Evolutionary conservation across 202 grass and related monocot genomes (phyloP).

Genomic region (Zizania palustris): DNA sequence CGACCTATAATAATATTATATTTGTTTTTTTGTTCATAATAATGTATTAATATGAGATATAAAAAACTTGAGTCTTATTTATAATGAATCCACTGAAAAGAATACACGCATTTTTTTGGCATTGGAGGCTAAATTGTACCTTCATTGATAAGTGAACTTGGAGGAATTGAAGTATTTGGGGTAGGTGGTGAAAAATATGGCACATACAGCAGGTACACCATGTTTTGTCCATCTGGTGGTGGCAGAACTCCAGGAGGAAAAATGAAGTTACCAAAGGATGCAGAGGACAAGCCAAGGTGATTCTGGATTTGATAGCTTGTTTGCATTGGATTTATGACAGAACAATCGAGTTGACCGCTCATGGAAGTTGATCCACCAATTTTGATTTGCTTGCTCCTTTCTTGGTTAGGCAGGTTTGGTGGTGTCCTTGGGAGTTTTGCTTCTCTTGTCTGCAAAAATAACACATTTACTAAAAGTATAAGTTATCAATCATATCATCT

Average conservation of each 20-base stretch:
- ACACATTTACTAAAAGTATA: background rate
- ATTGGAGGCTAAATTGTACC: constrained; percentile 14
- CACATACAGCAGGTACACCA: constrained; percentile 1
- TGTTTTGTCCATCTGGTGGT: constrained; percentile 1
- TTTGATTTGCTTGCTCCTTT: background rate
- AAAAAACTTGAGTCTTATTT: no score
- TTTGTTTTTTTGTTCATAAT: no score
- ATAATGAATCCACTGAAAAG: no score
- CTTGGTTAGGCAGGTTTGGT: constrained; percentile 10
- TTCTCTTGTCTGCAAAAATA: constrained; percentile 18
- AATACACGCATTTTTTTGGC: background rate
- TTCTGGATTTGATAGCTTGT: background rate
- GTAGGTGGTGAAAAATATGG: background rate
- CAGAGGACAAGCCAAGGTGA: background rate
- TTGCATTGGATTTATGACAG: no score
- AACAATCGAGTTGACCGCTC: background rate
- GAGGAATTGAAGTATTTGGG: background rate
- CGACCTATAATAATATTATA: no score
- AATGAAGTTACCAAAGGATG: background rate
- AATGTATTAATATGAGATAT: no score
- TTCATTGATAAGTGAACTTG: background rate
- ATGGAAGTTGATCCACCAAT: background rate
- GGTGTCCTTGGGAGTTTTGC: background rate
- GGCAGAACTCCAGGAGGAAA: background rate
- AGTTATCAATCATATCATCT: background rate